Base-by-base conservation (phyloP, 2,329 filamentous ascomycete species). In the Verticillium klebahnii region DNA sequence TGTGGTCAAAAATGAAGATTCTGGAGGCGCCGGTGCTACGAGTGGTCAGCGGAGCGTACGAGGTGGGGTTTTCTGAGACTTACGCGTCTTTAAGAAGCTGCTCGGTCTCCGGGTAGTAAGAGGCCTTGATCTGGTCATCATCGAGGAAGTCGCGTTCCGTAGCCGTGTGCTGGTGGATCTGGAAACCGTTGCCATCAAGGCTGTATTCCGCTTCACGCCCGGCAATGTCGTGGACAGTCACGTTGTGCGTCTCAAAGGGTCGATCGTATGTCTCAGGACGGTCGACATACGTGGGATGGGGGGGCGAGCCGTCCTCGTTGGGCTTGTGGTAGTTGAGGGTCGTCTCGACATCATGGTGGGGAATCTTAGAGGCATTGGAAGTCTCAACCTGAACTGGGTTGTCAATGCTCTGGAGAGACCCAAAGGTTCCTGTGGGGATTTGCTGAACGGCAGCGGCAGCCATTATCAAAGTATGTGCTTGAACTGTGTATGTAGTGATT, bases 81-180 rank as follows among this genome's bases (percentile, higher is more conserved):
- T 71, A 69, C 88, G 71, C 81, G 3, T 86, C 82, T 61, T 88
- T 88, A 0, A 93, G 72, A 23, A 92, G 72, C 57, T 85, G 75
- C 70, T 91, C 87, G 3, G 90, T 85, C 71, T 93, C 90, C 0
- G 88, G 83, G 73, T 93, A 93, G 75, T 93, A 93, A 6, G 82
- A 77, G 4, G 77, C 69, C 70, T 86, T 82, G 72, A 93, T 88
- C 36, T 80, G 79, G 1, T 82, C 82, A 59, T 90, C 86, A 66
- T 89, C 83, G 1, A 67, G 2, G 61, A 79, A 79, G 32, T 74
- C 70, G 63, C 74, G 75, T 67, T 78, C 75, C 9, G 65, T 61
- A 2, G 72, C 69, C 0, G 63, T 57, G 37, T 75, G 70, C 1
- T 58, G 65, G 37, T 71, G 61, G 34, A 76, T 66, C 60, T 78